Evolutionary conservation across 2,329 filamentous ascomycete species (phyloP).

Genomic region (Graphilbum fragrans): DNA sequence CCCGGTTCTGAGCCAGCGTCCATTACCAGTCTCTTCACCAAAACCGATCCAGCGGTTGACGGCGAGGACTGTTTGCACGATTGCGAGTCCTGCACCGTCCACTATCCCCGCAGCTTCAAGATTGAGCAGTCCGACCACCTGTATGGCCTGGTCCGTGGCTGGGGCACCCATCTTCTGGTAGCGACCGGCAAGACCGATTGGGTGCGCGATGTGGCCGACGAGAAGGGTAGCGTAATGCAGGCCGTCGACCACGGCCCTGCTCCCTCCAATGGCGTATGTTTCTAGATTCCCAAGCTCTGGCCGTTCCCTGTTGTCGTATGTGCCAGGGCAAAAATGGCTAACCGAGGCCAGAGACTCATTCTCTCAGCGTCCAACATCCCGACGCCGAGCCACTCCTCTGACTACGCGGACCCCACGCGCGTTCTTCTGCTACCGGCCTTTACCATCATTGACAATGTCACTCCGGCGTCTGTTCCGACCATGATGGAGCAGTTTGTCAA

Average conservation of each 20-base stretch:
- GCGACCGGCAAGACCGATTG: slow-evolving; percentile 95
- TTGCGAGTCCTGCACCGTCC: slow-evolving; percentile 68
- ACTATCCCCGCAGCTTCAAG: slow-evolving; percentile 60
- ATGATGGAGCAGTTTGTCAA: slow-evolving; percentile 63
- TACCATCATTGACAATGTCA: slow-evolving; percentile 71
- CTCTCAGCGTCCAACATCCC: slow-evolving; percentile 88
- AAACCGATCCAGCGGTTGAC: slow-evolving; percentile 63
- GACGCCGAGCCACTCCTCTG: slow-evolving; percentile 53
- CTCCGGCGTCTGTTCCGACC: slow-evolving; percentile 57
- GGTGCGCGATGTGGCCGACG: slow-evolving; percentile 79
- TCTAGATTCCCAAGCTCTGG: too few relatives aligned
- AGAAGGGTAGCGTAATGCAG: slow-evolving; percentile 76
- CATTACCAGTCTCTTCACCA: slow-evolving; percentile 51
- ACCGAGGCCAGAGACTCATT: slow-evolving; percentile 58
- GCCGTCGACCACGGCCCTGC: slow-evolving; percentile 48
- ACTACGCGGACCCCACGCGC: slow-evolving; percentile 59
- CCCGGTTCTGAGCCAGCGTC: slow-evolving; percentile 6
- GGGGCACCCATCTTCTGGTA: slow-evolving; percentile 80
- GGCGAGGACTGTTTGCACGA: slow-evolving; percentile 84
- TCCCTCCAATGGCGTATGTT: slow-evolving; percentile 55
- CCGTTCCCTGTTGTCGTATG: too few relatives aligned
- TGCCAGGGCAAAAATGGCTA: not conserved
- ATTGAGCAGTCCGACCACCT: slow-evolving; percentile 68
- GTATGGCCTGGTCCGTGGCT: slow-evolving; percentile 77
- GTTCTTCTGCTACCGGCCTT: slow-evolving; percentile 80